Evolutionary conservation across 179 eudicot genomes (phyloP).

Genomic region (Heliamphora pulchella): DNA sequence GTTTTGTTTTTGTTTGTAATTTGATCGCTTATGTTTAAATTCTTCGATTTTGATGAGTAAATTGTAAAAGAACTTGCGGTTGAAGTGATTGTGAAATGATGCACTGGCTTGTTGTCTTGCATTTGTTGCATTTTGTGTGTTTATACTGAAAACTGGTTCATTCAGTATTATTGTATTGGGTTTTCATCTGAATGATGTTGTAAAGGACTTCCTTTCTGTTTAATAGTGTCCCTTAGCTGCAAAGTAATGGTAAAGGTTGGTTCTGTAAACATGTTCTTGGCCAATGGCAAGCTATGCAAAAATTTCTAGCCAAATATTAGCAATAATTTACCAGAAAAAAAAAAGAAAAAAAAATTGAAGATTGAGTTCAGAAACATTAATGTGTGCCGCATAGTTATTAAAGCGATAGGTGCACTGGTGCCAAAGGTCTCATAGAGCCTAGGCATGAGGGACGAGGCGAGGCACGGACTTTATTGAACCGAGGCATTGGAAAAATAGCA

Average conservation of each 20-base stretch:
- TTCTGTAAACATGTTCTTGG: background rate
- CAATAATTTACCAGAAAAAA: background rate
- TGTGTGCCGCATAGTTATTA: too few species aligned
- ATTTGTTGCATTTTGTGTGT: background rate
- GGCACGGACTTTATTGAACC: too few species aligned
- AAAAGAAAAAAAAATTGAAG: background rate
- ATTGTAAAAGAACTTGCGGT: background rate
- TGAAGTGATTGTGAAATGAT: background rate
- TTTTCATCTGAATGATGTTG: background rate
- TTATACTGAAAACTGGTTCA: background rate
- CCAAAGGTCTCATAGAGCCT: too few species aligned
- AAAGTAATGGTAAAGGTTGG: background rate
- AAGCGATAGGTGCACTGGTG: too few species aligned
- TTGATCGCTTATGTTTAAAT: background rate
- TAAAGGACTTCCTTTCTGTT: background rate
- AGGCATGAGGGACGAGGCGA: too few species aligned
- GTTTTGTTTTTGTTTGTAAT: background rate
- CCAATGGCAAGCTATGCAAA: background rate
- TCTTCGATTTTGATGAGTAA: background rate
- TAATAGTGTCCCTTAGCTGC: background rate
- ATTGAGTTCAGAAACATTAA: background rate
- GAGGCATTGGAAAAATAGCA: too few species aligned
- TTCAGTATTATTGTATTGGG: background rate
- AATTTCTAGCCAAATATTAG: background rate
- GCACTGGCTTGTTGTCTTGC: too few species aligned